phyloP scores from a whole-genome alignment of 2,329 filamentous ascomycete genomes.

The Penicillium concentricum region DNA sequence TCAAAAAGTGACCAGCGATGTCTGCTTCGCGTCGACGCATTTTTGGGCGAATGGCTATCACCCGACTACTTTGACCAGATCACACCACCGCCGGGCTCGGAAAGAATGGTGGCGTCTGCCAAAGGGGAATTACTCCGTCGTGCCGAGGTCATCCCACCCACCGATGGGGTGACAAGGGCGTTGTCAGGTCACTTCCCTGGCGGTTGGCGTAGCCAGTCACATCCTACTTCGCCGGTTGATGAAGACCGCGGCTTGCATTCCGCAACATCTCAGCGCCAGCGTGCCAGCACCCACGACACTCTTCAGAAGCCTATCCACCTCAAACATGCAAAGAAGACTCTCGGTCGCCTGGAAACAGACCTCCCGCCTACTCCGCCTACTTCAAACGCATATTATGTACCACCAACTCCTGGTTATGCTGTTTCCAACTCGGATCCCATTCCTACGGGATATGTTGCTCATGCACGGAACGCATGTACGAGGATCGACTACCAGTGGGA shows the following conservation, averaged over 20 bases:
- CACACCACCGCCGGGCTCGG: conserved; percentile 79
- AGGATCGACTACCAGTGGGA: conserved; percentile 96
- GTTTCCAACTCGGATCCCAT: conserved; percentile 78
- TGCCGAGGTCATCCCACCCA: conserved; percentile 61
- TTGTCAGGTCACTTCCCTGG: conserved; percentile 53
- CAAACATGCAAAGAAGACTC: conserved; percentile 19
- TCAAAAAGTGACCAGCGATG: conserved; percentile 20
- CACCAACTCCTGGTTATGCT: conserved; percentile 79
- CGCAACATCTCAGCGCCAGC: conserved; percentile 34
- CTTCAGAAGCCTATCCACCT: conserved; percentile 26
- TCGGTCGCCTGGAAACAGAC: conserved; percentile 36
- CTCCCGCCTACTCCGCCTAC: conserved; percentile 26
- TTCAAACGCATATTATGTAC: conserved; percentile 58
- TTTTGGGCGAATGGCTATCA: conserved; percentile 92
- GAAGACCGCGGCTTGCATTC: conserved; percentile 22
- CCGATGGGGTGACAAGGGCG: conserved; percentile 39
- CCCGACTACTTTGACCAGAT: conserved; percentile 93
- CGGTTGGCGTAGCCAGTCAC: conserved; percentile 52
- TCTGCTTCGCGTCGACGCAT: conserved; percentile 77
- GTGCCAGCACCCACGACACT: conserved; percentile 49
- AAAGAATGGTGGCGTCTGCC: conserved; percentile 82
- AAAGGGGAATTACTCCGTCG: conserved; percentile 81
- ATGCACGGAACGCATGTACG: conserved; percentile 82
- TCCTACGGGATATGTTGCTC: conserved; percentile 81
- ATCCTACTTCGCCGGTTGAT: conserved; percentile 23